These are phyloP conservation scores for Irpex sp. DNA, from an alignment of 1,284 basidiomycete species.

Conservation along the genomic window DNA sequence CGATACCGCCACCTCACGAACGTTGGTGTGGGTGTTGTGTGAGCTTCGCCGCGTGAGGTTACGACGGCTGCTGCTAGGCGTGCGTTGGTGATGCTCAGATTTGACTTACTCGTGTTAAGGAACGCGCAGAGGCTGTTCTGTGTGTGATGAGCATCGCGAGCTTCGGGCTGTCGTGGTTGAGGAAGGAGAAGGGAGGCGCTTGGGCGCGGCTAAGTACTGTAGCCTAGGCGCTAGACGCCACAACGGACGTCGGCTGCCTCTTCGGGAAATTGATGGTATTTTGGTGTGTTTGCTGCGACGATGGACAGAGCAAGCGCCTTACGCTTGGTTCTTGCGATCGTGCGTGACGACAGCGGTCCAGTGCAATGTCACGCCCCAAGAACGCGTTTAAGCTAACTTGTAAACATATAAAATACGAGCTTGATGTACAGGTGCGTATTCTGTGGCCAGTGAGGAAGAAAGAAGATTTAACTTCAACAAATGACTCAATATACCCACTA, in stretches of 20 bases:
- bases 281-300: not conserved
- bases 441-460: too few species aligned
- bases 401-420: too few species aligned
- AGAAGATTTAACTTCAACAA: too few species aligned
- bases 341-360: not conserved
- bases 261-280: not conserved
- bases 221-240: not conserved
- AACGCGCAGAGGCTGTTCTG: not conserved
- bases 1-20: too few species aligned
- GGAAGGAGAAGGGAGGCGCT: conserved; percentile 34
- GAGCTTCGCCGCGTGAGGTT: too few species aligned
- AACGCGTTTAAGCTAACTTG: too few species aligned
- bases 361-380: not conserved
- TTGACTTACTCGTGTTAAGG: conserved; percentile 32
- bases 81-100: conserved; percentile 21
- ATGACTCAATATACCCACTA: too few species aligned
- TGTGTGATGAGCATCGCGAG: not conserved
- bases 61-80: too few species aligned
- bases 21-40: too few species aligned
- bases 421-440: too few species aligned
- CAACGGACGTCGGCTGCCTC: not conserved
- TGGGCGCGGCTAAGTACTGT: not conserved
- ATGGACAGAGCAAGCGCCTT: not conserved
- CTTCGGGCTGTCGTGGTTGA: conserved; percentile 32
- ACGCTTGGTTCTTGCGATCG: not conserved